These are phyloP conservation scores for Aureobasidium sp. DNA, from an alignment of 2,329 filamentous ascomycete genomes.

Conservation along the genomic window DNA sequence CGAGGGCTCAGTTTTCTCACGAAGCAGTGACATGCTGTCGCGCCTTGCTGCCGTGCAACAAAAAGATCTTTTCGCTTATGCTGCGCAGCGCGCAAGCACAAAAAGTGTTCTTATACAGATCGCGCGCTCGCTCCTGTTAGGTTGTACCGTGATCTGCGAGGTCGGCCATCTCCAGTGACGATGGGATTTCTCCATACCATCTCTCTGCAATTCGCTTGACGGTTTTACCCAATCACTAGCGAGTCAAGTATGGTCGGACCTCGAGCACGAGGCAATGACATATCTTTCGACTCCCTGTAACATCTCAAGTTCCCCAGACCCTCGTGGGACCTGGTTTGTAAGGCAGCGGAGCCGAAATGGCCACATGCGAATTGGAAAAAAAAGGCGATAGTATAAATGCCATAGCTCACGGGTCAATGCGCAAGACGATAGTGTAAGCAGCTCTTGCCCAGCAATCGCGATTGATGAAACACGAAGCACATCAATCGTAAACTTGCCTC, in stretches of 20 bases:
- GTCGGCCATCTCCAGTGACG: background rate
- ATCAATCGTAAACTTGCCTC: background rate
- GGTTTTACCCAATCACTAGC: background rate
- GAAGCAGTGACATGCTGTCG: background rate
- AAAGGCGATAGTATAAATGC: background rate
- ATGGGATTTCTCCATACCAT: background rate
- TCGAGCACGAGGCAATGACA: conserved; percentile 3
- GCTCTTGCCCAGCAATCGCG: background rate
- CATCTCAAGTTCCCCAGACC: background rate
- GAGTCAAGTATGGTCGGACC: background rate
- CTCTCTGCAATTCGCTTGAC: background rate
- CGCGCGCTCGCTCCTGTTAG: background rate
- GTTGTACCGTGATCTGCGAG: background rate
- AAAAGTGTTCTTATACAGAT: background rate
- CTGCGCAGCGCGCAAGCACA: background rate
- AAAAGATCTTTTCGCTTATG: background rate
- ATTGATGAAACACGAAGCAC: conserved; percentile 5
- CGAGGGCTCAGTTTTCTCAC: background rate
- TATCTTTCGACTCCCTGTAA: background rate
- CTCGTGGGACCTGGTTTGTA: background rate
- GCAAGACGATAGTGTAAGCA: background rate
- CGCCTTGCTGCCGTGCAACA: background rate
- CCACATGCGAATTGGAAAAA: background rate
- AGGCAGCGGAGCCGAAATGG: conserved; percentile 2
- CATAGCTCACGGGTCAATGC: background rate